Conservation (phyloP, 225 moss, liverwort and hornwort genomes). For the Pseudisothecium myosuroides region DNA sequence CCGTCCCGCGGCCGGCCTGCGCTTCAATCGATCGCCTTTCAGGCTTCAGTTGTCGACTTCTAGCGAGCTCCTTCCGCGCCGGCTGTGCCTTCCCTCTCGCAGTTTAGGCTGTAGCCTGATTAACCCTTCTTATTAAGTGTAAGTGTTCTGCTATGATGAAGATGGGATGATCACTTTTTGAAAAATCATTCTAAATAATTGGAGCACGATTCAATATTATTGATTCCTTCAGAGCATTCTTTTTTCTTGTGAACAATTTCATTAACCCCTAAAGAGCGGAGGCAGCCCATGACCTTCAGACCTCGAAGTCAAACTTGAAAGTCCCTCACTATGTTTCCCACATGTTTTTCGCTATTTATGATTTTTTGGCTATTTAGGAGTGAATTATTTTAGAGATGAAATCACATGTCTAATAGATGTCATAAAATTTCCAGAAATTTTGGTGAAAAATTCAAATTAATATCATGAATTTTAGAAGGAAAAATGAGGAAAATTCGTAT, state of each 20-base stretch:
- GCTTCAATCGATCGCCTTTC: background rate
- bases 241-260: background rate
- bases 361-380: background rate
- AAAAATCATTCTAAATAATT: background rate
- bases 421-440: background rate
- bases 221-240: background rate
- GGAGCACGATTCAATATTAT: background rate
- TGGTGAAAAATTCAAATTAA: background rate
- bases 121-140: too few species aligned
- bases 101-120: background rate
- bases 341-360: background rate
- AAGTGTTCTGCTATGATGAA: background rate
- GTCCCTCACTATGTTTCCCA: too few species aligned
- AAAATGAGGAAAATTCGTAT: background rate
- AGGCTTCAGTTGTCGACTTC: background rate
- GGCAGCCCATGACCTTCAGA: background rate
- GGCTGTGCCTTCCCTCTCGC: background rate
- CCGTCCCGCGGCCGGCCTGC: background rate
- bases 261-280: background rate
- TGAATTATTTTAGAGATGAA: background rate
- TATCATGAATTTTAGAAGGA: background rate
- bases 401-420: background rate
- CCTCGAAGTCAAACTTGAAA: background rate
- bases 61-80: background rate
- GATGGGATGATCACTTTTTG: background rate